Base-by-base conservation (phyloP, 352 stramenopile genomes). In the Pythium vanterpoolii region DNA sequence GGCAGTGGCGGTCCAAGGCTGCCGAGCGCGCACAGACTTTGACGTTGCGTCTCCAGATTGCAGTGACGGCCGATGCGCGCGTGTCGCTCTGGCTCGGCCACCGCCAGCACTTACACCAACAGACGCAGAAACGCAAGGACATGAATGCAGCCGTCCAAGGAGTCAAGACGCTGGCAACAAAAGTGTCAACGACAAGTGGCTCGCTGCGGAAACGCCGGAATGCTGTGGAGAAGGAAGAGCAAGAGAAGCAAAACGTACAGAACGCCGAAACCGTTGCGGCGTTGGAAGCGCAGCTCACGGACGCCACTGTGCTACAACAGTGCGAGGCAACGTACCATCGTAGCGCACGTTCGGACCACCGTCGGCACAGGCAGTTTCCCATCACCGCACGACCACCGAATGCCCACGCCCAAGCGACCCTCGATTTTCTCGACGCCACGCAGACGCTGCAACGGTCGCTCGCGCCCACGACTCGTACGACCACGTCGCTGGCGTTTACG, bases 351-450 rank as follows among this genome's bases (percentile, higher is more conserved):
- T 46, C 48, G 33, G 79, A 79, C 16, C 65, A 89, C 56, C 71
- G 68, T 4, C 71, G 77, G 21, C 73, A 89, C 48, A 71, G 64
- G 62, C 58, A 72, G 7, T 86, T 91, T 31, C 80, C 82, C 4
- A 58, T 49, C 8, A 73, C 73, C 11, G 76, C 78, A 0, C 71
- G 83, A 6, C 76, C 74, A 14, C 73, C 62, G 0, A 87, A 90
- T 42, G 67, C 59, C 2, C 77, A 94, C 50, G 76, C 68, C 0
- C 62, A 70, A 30, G 71, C 71, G 16, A 70, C 83, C 5, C 36
- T 84, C 39, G 69, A 64, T 14, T 56, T 90, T n/a, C 46, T 95
- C 31, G 53, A 72, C 27, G 59, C 68, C 5, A 71, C 70, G 14
- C 52, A 64, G 5, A 11, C 46, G 5, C 72, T 91, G 0, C 57